A percentile compares a stretch with the other conserved stretches of the same genome.
Evolutionary conservation across 177 flowering plant genomes (phyloP).

Genomic region (Tripterygium wilfordii): DNA sequence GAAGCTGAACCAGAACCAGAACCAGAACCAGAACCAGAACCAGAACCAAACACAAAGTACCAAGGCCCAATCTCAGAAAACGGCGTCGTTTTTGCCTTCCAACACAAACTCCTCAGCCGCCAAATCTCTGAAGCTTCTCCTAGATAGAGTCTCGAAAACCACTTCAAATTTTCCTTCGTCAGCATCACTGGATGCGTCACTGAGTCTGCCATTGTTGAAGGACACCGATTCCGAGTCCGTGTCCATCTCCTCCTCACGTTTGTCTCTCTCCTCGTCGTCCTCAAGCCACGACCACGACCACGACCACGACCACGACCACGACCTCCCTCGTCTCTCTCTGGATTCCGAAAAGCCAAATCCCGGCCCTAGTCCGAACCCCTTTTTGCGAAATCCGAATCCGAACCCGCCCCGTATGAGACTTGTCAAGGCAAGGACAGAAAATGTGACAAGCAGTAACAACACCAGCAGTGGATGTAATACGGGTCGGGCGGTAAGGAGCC

Average conservation of each 20-base stretch:
- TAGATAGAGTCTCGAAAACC: conserved; percentile 50
- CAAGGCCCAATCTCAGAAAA: too few relatives aligned
- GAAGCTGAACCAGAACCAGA: conserved; percentile 45
- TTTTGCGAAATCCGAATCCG: conserved; percentile 10
- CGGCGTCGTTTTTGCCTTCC: conserved; percentile 14
- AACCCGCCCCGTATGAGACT: conserved; percentile 43
- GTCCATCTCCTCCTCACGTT: conserved; percentile 58
- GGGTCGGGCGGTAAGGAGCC: conserved; percentile 37
- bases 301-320: too few relatives aligned
- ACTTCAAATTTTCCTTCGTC: not conserved
- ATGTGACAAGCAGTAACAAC: conserved; percentile 2
- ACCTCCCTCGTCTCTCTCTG: conserved; percentile 69
- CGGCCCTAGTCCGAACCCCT: conserved; percentile 19
- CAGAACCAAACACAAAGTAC: too few relatives aligned
- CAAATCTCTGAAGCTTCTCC: conserved; percentile 47
- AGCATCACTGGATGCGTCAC: conserved; percentile 23
- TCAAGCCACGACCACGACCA: conserved; percentile 71
- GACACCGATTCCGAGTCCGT: conserved; percentile 60
- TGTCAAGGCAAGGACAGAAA: conserved; percentile 26
- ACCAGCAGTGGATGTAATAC: not conserved
- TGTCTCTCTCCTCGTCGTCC: conserved; percentile 71
- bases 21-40: conserved; percentile 14
- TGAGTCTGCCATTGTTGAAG: conserved; percentile 52
- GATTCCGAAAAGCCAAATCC: conserved; percentile 55
- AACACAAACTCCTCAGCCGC: conserved; percentile 7